phyloP scores from a whole-genome alignment of 192 early-diverging fungal species.

The Globomyces pollinis-pini region DNA sequence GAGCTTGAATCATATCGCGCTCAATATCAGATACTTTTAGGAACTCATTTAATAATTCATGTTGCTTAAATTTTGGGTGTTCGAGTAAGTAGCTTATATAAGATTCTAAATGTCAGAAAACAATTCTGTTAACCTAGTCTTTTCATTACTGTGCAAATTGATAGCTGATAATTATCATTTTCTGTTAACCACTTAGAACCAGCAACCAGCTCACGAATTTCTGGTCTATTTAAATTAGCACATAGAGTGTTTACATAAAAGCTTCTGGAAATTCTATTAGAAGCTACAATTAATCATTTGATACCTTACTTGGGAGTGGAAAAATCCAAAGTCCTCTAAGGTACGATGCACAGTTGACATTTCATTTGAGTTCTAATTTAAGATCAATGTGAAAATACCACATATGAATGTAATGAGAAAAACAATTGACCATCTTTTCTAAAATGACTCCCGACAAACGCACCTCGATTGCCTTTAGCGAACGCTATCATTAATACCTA shows the following conservation, averaged over 20 bases:
- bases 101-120: slow-evolving; percentile 5
- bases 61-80: slow-evolving; percentile 14
- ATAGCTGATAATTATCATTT: not conserved
- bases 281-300: slow-evolving; percentile 1
- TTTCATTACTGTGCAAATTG: slow-evolving; percentile 14
- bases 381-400: not conserved
- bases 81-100: slow-evolving; percentile 20
- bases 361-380: not conserved
- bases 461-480: no score
- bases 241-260: slow-evolving; percentile 16
- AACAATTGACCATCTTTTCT: no score
- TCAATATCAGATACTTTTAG: slow-evolving; percentile 17
- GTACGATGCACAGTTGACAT: slow-evolving; percentile 15
- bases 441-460: no score
- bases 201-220: slow-evolving; percentile 11
- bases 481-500: no score
- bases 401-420: not conserved
- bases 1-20: slow-evolving; percentile 11
- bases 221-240: slow-evolving; percentile 7
- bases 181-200: not conserved
- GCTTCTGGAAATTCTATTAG: slow-evolving; percentile 20
- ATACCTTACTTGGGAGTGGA: slow-evolving; percentile 3
- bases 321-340: slow-evolving; percentile 24
- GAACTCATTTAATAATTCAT: slow-evolving; percentile 23
- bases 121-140: slow-evolving; percentile 5